Percentiles rank a stretch among this genome's conserved stretches.
phyloP scores from a whole-genome alignment of 805 yeast genomes.

The Saccharomycopsis babjevae region DNA sequence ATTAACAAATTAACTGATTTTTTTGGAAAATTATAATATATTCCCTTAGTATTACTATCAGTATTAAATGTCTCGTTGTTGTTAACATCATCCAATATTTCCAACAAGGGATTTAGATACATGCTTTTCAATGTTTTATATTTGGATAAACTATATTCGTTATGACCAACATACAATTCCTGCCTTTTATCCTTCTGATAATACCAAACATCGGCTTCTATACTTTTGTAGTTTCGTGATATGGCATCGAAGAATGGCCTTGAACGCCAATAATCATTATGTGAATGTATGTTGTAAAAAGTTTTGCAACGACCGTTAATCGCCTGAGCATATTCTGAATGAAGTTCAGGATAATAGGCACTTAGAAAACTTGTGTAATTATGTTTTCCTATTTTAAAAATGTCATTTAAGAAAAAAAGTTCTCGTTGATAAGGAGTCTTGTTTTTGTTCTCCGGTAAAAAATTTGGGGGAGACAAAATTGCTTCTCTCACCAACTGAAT shows the following conservation, averaged over 20 bases:
- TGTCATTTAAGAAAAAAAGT: neutral
- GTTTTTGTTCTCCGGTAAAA: neutral
- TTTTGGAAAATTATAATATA: slow-evolving; percentile 34
- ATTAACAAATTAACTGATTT: slow-evolving; percentile 36
- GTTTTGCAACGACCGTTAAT: neutral
- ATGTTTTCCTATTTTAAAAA: neutral
- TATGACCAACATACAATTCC: slow-evolving; percentile 53
- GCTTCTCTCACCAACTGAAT: neutral
- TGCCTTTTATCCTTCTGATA: neutral
- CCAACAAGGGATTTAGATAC: slow-evolving; percentile 46
- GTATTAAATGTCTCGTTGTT: neutral
- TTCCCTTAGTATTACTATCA: slow-evolving; percentile 25
- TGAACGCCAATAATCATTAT: slow-evolving; percentile 58
- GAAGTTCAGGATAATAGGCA: neutral
- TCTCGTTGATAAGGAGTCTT: neutral
- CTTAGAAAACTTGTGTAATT: neutral
- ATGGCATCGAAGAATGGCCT: slow-evolving; percentile 50
- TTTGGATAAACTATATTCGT: slow-evolving; percentile 32
- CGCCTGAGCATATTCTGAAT: neutral
- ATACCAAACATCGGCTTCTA: slow-evolving; percentile 60
- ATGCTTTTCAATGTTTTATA: slow-evolving; percentile 36
- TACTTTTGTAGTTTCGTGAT: slow-evolving; percentile 39
- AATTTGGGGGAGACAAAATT: neutral
- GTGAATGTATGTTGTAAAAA: slow-evolving; percentile 40
- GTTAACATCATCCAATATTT: slow-evolving; percentile 25